Percentiles rank a stretch among this genome's conserved stretches.
These are phyloP conservation scores for Citrullus amarus DNA, from an alignment of 306 rosid species.

Conservation along the genomic window DNA sequence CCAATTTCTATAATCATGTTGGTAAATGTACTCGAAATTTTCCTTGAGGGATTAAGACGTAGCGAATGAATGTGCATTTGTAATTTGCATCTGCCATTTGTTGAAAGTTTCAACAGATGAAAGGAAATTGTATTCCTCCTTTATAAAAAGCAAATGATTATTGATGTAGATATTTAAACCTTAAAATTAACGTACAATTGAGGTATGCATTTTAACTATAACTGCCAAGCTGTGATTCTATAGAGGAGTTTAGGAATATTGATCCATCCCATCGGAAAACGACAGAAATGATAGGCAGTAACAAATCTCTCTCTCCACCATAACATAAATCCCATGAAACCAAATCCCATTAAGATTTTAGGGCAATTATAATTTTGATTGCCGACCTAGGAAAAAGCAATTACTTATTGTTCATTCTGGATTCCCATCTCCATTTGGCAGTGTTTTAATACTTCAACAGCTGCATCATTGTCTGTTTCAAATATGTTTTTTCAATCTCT, in stretches of 20 bases:
- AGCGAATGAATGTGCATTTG: not conserved
- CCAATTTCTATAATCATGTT: not conserved
- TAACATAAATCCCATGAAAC: not conserved
- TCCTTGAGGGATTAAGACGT: not conserved
- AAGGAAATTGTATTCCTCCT: not conserved
- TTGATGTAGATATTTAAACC: not conserved
- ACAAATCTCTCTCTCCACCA: constrained; percentile 3
- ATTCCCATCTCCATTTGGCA: constrained; percentile 4
- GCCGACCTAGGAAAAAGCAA: not conserved
- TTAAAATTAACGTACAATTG: not conserved
- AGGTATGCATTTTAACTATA: not conserved
- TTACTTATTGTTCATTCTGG: not conserved
- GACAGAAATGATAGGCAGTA: constrained; percentile 6
- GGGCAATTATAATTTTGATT: not conserved
- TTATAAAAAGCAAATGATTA: not conserved
- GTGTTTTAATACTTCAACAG: not conserved
- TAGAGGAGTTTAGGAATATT: not conserved
- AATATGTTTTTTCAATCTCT: not conserved
- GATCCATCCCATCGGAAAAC: not conserved
- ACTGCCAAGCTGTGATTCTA: not conserved
- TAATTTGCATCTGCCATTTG: not conserved
- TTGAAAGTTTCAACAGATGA: not conserved
- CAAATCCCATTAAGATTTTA: not conserved
- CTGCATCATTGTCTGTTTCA: constrained; percentile 5
- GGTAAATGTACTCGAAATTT: not conserved